Conservation (phyloP, 2,329 filamentous ascomycete species). For the Colletotrichum simmondsii region DNA sequence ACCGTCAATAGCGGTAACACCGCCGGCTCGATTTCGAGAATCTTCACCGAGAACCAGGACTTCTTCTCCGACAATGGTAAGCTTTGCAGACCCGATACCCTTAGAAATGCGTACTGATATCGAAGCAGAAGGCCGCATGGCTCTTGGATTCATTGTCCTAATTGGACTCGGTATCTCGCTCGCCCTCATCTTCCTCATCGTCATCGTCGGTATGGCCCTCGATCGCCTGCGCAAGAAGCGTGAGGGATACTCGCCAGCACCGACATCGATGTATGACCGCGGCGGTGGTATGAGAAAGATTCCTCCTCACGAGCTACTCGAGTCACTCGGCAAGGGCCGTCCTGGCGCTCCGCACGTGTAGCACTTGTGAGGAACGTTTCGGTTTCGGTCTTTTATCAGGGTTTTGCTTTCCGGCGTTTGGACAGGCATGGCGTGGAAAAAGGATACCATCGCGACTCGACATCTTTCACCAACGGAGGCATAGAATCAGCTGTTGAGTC, state of each 20-base stretch:
- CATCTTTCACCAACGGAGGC: constrained; percentile 17
- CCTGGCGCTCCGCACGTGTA: constrained; percentile 63
- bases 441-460: constrained; percentile 24
- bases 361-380: constrained; percentile 36
- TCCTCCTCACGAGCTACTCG: constrained; percentile 69
- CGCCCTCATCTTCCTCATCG: constrained; percentile 80
- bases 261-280: constrained; percentile 72
- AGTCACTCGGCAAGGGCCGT: constrained; percentile 61
- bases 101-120: constrained; percentile 36
- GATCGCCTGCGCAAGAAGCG: constrained; percentile 81
- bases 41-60: constrained; percentile 86
- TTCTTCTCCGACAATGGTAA: constrained; percentile 76
- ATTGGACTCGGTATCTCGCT: constrained; percentile 84
- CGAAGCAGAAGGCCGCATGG: constrained; percentile 65
- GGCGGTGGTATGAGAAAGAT: constrained; percentile 68
- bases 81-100: constrained; percentile 42
- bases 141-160: constrained; percentile 81
- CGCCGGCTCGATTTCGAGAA: constrained; percentile 78
- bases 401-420: constrained; percentile 48
- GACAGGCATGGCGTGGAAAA: constrained; percentile 41
- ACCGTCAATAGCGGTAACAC: constrained; percentile 74
- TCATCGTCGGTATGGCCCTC: constrained; percentile 78
- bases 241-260: constrained; percentile 84
- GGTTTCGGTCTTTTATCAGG: constrained; percentile 8
- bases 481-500: not conserved